Percentiles rank a stretch among this genome's conserved stretches.
These are phyloP conservation scores for Geotrichum bryndzae DNA, from an alignment of 1,139 yeast species.

Conservation along the genomic window DNA sequence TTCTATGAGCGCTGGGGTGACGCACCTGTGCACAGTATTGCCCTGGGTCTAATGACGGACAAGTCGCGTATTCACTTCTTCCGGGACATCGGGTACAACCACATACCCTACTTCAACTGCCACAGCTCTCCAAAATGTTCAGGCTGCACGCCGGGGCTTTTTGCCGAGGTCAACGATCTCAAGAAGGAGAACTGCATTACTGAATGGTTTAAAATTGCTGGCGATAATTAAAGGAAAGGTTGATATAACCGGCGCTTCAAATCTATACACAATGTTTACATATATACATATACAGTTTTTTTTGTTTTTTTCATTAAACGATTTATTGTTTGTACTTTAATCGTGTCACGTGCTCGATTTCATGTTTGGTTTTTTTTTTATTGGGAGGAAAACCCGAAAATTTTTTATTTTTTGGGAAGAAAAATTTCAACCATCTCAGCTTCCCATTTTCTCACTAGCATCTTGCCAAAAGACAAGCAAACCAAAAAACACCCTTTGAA, in stretches of 20 bases:
- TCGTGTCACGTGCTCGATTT: background rate
- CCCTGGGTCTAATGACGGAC: constrained; percentile 66
- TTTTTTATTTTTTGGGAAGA: background rate
- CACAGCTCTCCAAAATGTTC: constrained; percentile 40
- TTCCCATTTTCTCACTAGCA: background rate
- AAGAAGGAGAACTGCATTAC: constrained; percentile 66
- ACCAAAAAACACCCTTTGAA: background rate
- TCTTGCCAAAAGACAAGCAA: background rate
- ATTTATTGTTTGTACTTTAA: background rate
- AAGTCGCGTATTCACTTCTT: constrained; percentile 73
- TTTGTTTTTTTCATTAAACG: background rate
- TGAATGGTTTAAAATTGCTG: constrained; percentile 50
- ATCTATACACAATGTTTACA: background rate
- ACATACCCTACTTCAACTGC: constrained; percentile 66
- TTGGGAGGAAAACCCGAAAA: constrained; percentile 9
- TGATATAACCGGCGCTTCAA: background rate
- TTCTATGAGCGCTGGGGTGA: constrained; percentile 90
- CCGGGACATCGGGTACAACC: constrained; percentile 75
- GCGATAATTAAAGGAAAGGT: constrained; percentile 1
- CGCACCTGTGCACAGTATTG: constrained; percentile 80
- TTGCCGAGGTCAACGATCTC: constrained; percentile 42
- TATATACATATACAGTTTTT: background rate
- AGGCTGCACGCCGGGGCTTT: constrained; percentile 43
- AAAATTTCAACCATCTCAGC: background rate
- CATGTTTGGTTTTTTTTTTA: background rate